Conservation (phyloP, 2,329 filamentous ascomycete genomes). For the Nemania sp. region DNA sequence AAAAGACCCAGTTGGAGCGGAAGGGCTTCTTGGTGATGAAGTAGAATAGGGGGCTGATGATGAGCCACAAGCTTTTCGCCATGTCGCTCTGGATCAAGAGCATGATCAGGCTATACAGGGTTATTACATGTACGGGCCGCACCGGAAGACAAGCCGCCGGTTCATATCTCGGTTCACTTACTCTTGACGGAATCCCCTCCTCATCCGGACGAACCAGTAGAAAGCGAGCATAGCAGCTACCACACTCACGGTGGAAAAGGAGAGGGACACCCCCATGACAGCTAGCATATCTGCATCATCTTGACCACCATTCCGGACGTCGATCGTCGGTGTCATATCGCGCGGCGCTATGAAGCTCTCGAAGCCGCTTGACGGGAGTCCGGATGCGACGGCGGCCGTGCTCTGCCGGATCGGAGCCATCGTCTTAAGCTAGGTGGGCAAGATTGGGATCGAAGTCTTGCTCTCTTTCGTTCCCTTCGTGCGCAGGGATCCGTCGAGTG, state of each 20-base stretch:
- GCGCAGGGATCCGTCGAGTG: neutral
- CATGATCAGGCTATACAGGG: constrained; percentile 66
- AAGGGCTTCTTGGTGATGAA: constrained; percentile 53
- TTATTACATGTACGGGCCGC: constrained; percentile 21
- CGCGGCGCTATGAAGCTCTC: constrained; percentile 23
- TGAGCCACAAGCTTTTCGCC: constrained; percentile 70
- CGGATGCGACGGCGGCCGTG: constrained; percentile 7
- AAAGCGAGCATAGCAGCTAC: constrained; percentile 59
- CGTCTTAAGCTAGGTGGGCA: constrained; percentile 3
- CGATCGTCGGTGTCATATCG: neutral
- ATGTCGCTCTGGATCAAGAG: constrained; percentile 74
- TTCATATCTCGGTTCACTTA: constrained; percentile 44
- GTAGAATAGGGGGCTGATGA: constrained; percentile 66
- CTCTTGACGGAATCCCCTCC: constrained; percentile 74
- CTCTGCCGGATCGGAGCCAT: constrained; percentile 32
- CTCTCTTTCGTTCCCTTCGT: constrained; percentile 14
- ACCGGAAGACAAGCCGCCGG: neutral
- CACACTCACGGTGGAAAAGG: constrained; percentile 58
- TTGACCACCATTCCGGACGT: neutral
- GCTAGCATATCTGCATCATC: constrained; percentile 28
- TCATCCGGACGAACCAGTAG: constrained; percentile 77
- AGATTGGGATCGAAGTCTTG: constrained; percentile 1
- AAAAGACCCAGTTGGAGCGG: constrained; percentile 58
- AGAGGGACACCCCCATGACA: constrained; percentile 49
- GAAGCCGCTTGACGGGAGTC: constrained; percentile 14